phyloP scores from a whole-genome alignment of 2,329 filamentous ascomycete species.

The Dryadomyces quercus-mongolicae region DNA sequence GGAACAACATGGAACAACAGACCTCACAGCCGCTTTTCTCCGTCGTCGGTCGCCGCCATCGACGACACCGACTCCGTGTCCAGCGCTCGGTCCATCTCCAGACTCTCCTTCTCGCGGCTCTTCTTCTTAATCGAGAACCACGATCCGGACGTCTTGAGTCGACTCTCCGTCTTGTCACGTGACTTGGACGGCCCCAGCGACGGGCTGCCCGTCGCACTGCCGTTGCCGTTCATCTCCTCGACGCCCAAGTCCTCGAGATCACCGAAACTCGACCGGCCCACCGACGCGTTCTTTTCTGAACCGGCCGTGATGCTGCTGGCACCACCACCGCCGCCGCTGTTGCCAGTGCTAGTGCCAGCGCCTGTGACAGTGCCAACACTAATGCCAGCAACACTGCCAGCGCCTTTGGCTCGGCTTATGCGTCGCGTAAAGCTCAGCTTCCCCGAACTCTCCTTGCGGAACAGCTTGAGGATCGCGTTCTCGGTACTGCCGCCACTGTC shows the following conservation, averaged over 20 bases:
- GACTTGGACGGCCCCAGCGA: conserved; percentile 39
- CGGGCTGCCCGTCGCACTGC: conserved; percentile 41
- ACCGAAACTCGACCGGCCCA: conserved; percentile 46
- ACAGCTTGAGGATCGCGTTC: conserved; percentile 51
- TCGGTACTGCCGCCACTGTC: conserved; percentile 23
- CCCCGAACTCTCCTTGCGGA: conserved; percentile 53
- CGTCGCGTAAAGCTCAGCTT: conserved; percentile 52
- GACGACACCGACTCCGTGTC: conserved; percentile 11
- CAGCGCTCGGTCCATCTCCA: conserved; percentile 28
- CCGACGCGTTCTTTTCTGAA: conserved; percentile 43
- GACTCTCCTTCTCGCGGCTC: conserved; percentile 43
- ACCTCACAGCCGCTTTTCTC: conserved; percentile 3
- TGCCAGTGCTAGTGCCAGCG: too few species aligned
- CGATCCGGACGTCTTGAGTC: conserved; percentile 32
- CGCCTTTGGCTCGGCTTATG: conserved; percentile 34
- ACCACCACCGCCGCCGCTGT: too few species aligned
- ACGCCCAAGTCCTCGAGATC: conserved; percentile 32
- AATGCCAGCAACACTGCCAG: conserved; percentile 30
- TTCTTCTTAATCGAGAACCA: conserved; percentile 50
- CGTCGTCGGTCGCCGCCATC: conserved; percentile 6
- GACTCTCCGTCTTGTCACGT: conserved; percentile 22
- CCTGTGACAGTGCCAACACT: too few species aligned
- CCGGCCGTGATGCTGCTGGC: conserved; percentile 23
- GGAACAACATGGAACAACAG: too few species aligned
- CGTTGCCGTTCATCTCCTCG: conserved; percentile 24